These are phyloP conservation scores for Claviceps digitariae DNA, from an alignment of 2,329 filamentous ascomycete genomes.

Conservation along the genomic window DNA sequence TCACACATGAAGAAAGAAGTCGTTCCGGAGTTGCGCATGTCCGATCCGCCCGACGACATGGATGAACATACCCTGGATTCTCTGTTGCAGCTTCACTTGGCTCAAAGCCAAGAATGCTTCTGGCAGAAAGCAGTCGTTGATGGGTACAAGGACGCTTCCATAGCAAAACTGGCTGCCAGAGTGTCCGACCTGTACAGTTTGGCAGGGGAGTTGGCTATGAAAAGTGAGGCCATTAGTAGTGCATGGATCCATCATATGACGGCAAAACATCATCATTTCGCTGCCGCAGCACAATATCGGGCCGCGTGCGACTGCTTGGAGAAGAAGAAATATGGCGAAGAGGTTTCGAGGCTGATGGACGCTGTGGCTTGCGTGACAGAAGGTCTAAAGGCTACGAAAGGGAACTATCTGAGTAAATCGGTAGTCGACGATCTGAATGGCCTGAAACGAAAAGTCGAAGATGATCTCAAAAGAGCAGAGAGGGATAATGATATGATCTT, in stretches of 20 bases:
- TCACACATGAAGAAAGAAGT: constrained; percentile 62
- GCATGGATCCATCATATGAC: constrained; percentile 98
- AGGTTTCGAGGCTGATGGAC: constrained; percentile 75
- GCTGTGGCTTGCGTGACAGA: constrained; percentile 73
- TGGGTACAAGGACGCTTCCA: constrained; percentile 78
- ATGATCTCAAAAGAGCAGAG: constrained; percentile 83
- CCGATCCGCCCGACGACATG: constrained; percentile 88
- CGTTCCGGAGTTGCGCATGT: constrained; percentile 67
- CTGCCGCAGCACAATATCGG: constrained; percentile 84
- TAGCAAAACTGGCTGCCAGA: constrained; percentile 77
- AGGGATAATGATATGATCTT: constrained; percentile 97
- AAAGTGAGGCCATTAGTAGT: constrained; percentile 78
- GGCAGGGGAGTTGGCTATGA: constrained; percentile 73
- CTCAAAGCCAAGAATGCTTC: constrained; percentile 92
- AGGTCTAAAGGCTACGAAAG: constrained; percentile 67
- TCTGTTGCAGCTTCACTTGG: constrained; percentile 69
- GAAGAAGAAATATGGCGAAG: constrained; percentile 89
- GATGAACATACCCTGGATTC: constrained; percentile 77
- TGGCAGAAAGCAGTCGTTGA: constrained; percentile 97
- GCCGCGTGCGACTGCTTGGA: constrained; percentile 85
- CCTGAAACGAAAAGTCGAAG: constrained; percentile 67
- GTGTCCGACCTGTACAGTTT: constrained; percentile 84
- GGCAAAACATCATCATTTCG: constrained; percentile 95
- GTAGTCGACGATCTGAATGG: constrained; percentile 73
- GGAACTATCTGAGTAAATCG: constrained; percentile 61